Percentiles rank a stretch among this genome's conserved stretches.
These are phyloP conservation scores for Naganishia sp. DNA, from an alignment of 1,284 basidiomycete species.

Conservation along the genomic window DNA sequence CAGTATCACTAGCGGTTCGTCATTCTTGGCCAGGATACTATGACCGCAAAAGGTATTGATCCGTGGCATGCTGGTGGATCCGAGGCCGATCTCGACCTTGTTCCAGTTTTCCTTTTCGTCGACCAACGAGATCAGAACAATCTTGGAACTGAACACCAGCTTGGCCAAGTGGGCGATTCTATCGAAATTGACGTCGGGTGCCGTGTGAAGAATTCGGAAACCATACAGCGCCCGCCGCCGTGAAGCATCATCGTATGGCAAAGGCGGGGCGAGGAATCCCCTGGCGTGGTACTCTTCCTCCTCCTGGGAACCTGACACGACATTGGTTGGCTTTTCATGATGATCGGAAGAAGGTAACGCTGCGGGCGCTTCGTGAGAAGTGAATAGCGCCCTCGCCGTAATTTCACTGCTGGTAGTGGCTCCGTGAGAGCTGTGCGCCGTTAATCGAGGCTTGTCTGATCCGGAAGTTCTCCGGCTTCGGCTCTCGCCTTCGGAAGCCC, in stretches of 20 bases:
- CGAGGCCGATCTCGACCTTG: slow-evolving; percentile 75
- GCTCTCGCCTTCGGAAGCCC: neutral
- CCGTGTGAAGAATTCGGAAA: slow-evolving; percentile 83
- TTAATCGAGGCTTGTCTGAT: slow-evolving; percentile 9
- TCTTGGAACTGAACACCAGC: slow-evolving; percentile 86
- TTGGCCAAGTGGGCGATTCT: slow-evolving; percentile 84
- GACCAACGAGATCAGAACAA: slow-evolving; percentile 77
- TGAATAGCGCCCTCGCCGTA: slow-evolving; percentile 18
- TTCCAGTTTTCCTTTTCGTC: slow-evolving; percentile 84
- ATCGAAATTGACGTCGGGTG: slow-evolving; percentile 85
- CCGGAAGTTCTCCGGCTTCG: slow-evolving; percentile 12
- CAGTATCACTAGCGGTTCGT: slow-evolving; percentile 83
- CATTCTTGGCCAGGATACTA: slow-evolving; percentile 74
- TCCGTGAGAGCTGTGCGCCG: slow-evolving; percentile 20
- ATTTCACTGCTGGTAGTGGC: slow-evolving; percentile 20
- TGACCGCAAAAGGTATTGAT: slow-evolving; percentile 78
- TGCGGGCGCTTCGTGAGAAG: slow-evolving; percentile 28
- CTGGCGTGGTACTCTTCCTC: slow-evolving; percentile 64
- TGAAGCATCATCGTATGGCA: slow-evolving; percentile 76
- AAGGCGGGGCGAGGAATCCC: slow-evolving; percentile 75
- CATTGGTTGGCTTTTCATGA: slow-evolving; percentile 9
- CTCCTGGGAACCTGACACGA: slow-evolving; percentile 45
- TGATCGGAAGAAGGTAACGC: slow-evolving; percentile 10
- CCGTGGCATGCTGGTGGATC: slow-evolving; percentile 61
- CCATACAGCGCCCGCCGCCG: slow-evolving; percentile 73